Evolutionary conservation across 2,329 filamentous ascomycete species (phyloP).

Genomic region (Cercospora sp.): DNA sequence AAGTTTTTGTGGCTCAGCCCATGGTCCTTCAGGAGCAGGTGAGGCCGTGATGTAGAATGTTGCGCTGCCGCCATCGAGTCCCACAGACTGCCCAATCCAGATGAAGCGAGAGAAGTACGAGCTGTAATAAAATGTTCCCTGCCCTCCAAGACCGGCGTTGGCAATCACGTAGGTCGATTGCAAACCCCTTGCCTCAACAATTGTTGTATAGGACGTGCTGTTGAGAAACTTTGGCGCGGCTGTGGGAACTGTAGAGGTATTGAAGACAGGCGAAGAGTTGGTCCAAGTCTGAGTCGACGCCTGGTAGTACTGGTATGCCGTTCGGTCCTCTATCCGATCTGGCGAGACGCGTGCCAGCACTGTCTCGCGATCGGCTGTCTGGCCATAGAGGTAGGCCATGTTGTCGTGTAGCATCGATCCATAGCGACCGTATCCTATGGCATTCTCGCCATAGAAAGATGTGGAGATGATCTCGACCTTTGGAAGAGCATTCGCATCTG

Average conservation of each 20-base stretch:
- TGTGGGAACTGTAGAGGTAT: slow-evolving; percentile 8
- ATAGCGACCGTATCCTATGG: slow-evolving; percentile 30
- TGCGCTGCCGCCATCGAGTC: slow-evolving; percentile 20
- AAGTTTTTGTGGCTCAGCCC: slow-evolving; percentile 30
- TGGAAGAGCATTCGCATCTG: slow-evolving; percentile 24
- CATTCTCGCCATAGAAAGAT: slow-evolving; percentile 24
- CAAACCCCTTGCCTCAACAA: background rate
- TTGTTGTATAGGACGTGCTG: background rate
- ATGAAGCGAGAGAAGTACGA: slow-evolving; percentile 32
- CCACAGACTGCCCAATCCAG: slow-evolving; percentile 35
- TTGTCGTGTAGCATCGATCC: slow-evolving; percentile 23
- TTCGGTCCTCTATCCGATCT: slow-evolving; percentile 25
- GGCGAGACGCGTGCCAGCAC: slow-evolving; percentile 27
- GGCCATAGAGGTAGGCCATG: slow-evolving; percentile 32
- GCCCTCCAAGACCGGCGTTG: slow-evolving; percentile 34
- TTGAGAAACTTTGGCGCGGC: background rate
- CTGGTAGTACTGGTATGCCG: slow-evolving; percentile 29
- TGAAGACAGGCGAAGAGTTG: slow-evolving; percentile 20
- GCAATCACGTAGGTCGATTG: slow-evolving; percentile 22
- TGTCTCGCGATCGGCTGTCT: slow-evolving; percentile 18
- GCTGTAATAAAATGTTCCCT: slow-evolving; percentile 38
- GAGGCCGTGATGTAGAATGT: slow-evolving; percentile 36
- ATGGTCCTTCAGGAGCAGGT: slow-evolving; percentile 37
- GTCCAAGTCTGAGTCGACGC: slow-evolving; percentile 25
- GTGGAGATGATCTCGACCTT: slow-evolving; percentile 19